A percentile compares a stretch with the other conserved stretches of the same genome.
These are phyloP conservation scores for Angophora floribunda DNA, from an alignment of 345 rosid species.

Conservation along the genomic window DNA sequence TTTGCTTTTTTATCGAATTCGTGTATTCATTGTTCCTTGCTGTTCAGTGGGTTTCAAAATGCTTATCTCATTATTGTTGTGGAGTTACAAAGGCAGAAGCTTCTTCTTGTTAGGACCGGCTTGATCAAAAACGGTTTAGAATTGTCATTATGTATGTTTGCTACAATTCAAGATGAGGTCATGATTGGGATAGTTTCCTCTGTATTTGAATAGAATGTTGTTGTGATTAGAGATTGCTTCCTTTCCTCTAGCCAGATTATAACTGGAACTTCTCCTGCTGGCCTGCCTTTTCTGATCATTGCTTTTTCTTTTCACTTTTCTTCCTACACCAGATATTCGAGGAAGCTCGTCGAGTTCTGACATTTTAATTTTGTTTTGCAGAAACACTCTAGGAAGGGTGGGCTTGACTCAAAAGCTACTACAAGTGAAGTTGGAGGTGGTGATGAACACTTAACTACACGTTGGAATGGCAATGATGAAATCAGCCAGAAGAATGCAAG, in stretches of 20 bases:
- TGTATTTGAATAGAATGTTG: background rate
- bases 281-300: background rate
- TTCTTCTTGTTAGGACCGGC: background rate
- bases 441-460: background rate
- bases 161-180: background rate
- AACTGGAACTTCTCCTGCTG: background rate
- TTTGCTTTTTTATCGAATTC: background rate
- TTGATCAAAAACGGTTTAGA: background rate
- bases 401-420: background rate
- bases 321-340: background rate
- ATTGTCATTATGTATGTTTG: background rate
- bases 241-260: background rate
- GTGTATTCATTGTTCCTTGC: background rate
- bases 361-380: background rate
- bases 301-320: background rate
- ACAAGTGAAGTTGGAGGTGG: constrained; percentile 6
- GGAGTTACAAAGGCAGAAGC: background rate
- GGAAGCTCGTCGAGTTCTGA: background rate
- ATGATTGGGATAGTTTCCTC: background rate
- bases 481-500: constrained; percentile 1
- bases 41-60: background rate
- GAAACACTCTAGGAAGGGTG: constrained; percentile 7
- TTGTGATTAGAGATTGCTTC: background rate
- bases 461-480: constrained; percentile 1
- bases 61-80: background rate